phyloP scores from a whole-genome alignment of 208 protist genomes.

The Leishmania turanica region DNA sequence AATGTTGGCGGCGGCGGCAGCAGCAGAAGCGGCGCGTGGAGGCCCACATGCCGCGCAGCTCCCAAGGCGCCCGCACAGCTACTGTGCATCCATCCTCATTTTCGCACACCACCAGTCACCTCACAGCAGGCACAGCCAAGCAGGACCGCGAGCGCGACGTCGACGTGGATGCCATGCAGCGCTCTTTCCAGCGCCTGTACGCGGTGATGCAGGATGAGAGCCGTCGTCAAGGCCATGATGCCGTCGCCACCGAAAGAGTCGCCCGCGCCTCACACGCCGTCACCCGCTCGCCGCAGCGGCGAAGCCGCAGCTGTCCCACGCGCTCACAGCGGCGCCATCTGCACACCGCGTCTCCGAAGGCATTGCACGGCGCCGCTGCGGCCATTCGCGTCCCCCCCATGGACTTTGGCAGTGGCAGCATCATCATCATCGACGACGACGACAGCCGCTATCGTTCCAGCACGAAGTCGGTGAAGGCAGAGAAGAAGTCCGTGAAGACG shows the following conservation, averaged over 20 bases:
- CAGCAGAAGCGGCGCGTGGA: constrained; percentile 1
- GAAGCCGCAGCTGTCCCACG: too few species aligned
- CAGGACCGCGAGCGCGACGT: background rate
- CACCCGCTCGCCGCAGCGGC: background rate
- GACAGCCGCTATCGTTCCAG: background rate
- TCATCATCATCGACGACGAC: background rate
- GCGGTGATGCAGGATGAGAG: constrained; percentile 7
- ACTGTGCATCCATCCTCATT: background rate
- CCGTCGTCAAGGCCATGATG: background rate
- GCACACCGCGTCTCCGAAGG: background rate
- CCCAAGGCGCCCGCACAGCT: background rate
- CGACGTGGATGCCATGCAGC: background rate
- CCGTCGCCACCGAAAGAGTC: background rate
- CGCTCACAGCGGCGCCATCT: background rate
- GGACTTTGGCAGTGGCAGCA: background rate
- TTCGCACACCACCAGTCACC: background rate
- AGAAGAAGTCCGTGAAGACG: background rate
- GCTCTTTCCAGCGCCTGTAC: constrained; percentile 10
- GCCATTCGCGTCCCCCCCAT: constrained; percentile 16
- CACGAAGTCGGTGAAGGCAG: background rate
- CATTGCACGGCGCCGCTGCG: background rate
- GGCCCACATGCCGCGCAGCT: background rate
- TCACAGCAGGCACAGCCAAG: background rate
- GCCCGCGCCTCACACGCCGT: background rate
- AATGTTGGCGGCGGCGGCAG: background rate